A percentile compares a stretch with the other conserved stretches of the same genome.
These are phyloP conservation scores for Cupressus sempervirens DNA, from an alignment of 75 land plant species.

Conservation along the genomic window DNA sequence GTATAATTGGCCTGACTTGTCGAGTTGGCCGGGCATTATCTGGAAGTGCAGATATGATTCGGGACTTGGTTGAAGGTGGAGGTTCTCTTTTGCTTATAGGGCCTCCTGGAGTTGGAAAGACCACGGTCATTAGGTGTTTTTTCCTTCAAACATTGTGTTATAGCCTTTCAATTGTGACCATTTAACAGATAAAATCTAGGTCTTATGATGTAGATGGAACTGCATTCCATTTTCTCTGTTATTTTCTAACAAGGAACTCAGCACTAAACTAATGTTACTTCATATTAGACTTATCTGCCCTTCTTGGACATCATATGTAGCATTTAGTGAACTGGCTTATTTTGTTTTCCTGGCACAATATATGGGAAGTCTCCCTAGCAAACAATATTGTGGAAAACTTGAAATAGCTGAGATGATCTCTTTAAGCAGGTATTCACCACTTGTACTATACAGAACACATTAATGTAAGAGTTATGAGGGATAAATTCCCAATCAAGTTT, in stretches of 20 bases:
- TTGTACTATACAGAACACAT: not conserved
- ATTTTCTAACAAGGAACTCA: not conserved
- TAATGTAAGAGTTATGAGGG: not conserved
- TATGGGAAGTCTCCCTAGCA: not conserved
- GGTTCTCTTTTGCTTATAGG: constrained; percentile 87
- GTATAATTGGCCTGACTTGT: constrained; percentile 89
- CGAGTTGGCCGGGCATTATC: constrained; percentile 87
- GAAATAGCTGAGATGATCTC: not conserved
- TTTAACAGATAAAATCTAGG: not conserved
- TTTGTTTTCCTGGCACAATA: not conserved
- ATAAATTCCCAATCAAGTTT: not conserved
- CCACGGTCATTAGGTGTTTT: constrained; percentile 83
- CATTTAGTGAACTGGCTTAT: not conserved
- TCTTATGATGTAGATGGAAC: not conserved
- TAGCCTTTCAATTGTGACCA: not conserved
- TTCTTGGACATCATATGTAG: not conserved
- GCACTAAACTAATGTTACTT: not conserved
- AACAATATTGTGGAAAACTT: not conserved
- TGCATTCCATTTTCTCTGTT: not conserved
- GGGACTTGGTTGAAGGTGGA: constrained; percentile 76
- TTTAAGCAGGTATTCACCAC: not conserved
- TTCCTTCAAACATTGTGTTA: not conserved
- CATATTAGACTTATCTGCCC: not conserved
- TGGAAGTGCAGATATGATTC: constrained; percentile 80
- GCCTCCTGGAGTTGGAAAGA: constrained; percentile 96